A percentile compares a stretch with the other conserved stretches of the same genome.
phyloP scores from a whole-genome alignment of 306 rosid species.

The Cucumis melo region DNA sequence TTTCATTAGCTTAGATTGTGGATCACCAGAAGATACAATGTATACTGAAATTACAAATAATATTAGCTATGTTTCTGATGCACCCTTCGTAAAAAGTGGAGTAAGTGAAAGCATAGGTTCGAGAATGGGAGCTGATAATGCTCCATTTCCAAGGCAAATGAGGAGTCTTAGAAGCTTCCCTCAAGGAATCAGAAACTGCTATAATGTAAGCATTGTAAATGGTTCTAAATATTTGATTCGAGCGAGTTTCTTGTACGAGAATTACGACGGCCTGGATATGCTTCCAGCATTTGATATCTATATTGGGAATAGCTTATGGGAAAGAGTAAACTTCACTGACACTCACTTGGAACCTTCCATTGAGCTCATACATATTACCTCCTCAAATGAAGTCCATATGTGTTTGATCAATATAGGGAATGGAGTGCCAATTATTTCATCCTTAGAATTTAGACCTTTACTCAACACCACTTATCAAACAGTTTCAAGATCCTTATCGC shows the following conservation, averaged over 20 bases:
- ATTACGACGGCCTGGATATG: constrained; percentile 1
- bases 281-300: constrained; percentile 2
- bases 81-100: neutral
- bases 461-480: neutral
- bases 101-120: neutral
- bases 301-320: constrained; percentile 11
- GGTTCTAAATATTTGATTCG: constrained; percentile 10
- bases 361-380: constrained; percentile 8
- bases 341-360: neutral
- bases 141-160: neutral
- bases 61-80: neutral
- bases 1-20: constrained; percentile 29
- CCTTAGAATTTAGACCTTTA: constrained; percentile 9
- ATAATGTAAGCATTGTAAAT: constrained; percentile 9
- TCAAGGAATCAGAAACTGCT: constrained; percentile 21
- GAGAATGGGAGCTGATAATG: neutral
- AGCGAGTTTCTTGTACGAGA: neutral
- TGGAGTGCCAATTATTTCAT: constrained; percentile 11
- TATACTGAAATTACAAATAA: neutral
- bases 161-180: constrained; percentile 16
- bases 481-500: neutral
- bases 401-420: constrained; percentile 2
- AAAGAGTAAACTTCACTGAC: neutral
- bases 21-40: neutral
- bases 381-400: neutral